A percentile compares a stretch with the other conserved stretches of the same genome.
Evolutionary conservation across 495 filamentous ascomycete genomes (phyloP).

Genomic region (Aspergillus biplanus): DNA sequence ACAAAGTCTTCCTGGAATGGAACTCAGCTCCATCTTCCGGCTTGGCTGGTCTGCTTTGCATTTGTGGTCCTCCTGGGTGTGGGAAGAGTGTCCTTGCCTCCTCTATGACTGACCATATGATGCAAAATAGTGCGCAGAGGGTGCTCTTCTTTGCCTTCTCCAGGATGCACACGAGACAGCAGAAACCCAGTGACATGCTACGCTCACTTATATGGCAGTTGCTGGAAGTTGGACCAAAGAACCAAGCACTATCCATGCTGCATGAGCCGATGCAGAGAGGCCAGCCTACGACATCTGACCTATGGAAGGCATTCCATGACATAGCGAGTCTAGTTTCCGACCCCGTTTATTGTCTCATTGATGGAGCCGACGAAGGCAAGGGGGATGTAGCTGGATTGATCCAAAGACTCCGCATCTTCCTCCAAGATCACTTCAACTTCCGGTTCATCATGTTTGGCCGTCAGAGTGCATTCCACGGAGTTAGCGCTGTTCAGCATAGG

Average conservation of each 20-base stretch:
- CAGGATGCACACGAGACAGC: not conserved
- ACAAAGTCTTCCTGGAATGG: not conserved
- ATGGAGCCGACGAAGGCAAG: not conserved
- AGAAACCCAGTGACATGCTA: not conserved
- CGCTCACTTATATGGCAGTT: not conserved
- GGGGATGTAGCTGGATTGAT: not conserved
- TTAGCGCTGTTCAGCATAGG: not conserved
- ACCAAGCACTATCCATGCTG: not conserved
- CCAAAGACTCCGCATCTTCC: not conserved
- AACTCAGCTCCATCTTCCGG: not conserved
- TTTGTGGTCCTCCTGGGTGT: not conserved
- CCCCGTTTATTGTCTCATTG: not conserved
- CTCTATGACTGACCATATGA: not conserved
- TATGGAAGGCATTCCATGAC: not conserved
- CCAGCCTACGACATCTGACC: constrained; percentile 4
- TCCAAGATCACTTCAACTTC: not conserved
- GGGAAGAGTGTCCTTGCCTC: not conserved
- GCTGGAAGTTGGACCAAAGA: not conserved
- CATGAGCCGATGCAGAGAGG: not conserved
- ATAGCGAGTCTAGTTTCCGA: not conserved
- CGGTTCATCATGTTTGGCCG: constrained; percentile 1
- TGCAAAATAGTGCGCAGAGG: not conserved
- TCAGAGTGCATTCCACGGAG: not conserved
- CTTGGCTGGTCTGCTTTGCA: not conserved
- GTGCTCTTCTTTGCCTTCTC: not conserved